Evolutionary conservation across 306 rosid genomes (phyloP).

Genomic region (Astragalus glycyphyllos): DNA sequence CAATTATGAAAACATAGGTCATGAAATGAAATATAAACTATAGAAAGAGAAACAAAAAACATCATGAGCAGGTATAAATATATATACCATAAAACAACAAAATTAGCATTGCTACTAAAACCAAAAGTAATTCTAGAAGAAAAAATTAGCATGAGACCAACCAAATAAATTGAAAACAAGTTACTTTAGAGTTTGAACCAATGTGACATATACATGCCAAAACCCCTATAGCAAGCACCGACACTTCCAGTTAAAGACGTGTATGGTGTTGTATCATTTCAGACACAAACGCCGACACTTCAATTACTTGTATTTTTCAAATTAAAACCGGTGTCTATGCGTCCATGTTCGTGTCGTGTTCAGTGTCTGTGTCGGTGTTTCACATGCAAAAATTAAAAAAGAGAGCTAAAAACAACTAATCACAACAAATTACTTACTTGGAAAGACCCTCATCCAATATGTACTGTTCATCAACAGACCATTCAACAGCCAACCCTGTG

Average conservation of each 20-base stretch:
- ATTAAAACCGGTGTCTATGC: too few relatives aligned
- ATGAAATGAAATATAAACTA: conserved; percentile 18
- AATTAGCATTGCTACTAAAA: conserved; percentile 5
- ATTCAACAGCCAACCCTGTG: conserved; percentile 90
- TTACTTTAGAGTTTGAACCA: background rate
- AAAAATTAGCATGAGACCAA: conserved; percentile 19
- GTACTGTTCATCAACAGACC: conserved; percentile 93
- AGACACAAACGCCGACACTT: too few relatives aligned
- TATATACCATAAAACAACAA: conserved; percentile 8
- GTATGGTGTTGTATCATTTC: too few relatives aligned
- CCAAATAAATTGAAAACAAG: conserved; percentile 35
- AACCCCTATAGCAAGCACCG: too few relatives aligned
- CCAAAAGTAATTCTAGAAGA: conserved; percentile 9
- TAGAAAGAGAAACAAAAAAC: conserved; percentile 30
- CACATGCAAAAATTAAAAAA: background rate
- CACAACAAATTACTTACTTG: conserved; percentile 63
- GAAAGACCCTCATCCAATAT: conserved; percentile 84
- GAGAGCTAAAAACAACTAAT: background rate
- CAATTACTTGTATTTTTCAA: too few relatives aligned
- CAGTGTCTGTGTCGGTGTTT: too few relatives aligned
- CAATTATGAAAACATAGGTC: conserved; percentile 23
- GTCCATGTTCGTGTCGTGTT: too few relatives aligned
- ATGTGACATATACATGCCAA: background rate
- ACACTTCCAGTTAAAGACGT: too few relatives aligned
- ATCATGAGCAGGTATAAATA: conserved; percentile 15